Conservation (phyloP, 768 basidiomycete genomes). For the Cystobasidium tubakii region DNA sequence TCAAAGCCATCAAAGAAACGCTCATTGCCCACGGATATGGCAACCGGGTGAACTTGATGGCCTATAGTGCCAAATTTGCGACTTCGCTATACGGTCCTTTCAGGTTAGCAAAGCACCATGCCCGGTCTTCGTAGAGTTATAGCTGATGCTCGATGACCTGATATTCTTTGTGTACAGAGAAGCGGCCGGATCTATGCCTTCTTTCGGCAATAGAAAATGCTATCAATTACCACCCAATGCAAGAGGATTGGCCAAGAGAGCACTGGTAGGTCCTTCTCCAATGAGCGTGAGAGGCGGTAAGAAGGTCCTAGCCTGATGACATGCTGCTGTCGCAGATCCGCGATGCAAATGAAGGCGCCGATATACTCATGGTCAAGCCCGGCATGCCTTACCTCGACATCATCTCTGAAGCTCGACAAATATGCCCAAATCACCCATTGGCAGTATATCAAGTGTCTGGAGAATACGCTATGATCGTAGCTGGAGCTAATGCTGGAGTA, state of each 20-base stretch:
- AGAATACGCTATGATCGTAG: constrained; percentile 94
- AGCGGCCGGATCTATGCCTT: constrained; percentile 91
- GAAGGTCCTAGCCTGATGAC: too few species aligned
- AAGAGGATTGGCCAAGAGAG: constrained; percentile 82
- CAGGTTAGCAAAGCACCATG: constrained; percentile 55
- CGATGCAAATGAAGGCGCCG: constrained; percentile 83
- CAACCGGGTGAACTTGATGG: constrained; percentile 88
- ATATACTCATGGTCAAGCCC: constrained; percentile 99
- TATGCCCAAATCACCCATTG: constrained; percentile 80
- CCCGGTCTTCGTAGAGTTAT: neutral
- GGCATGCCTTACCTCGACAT: constrained; percentile 93
- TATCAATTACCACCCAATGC: constrained; percentile 89
- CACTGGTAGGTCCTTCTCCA: constrained; percentile 59
- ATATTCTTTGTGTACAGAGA: constrained; percentile 57
- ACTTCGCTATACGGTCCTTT: constrained; percentile 93
- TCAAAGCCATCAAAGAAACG: constrained; percentile 77
- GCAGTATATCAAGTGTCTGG: constrained; percentile 92
- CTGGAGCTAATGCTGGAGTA: constrained; percentile 87
- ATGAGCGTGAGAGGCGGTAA: too few species aligned
- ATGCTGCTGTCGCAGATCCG: constrained; percentile 64
- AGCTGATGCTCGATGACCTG: neutral
- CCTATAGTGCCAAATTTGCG: constrained; percentile 96
- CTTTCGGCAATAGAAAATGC: constrained; percentile 93
- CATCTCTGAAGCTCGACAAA: constrained; percentile 69
- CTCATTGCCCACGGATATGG: constrained; percentile 77